Conservation (phyloP, 1,284 basidiomycete species). For the Spongiforma sp. region DNA sequence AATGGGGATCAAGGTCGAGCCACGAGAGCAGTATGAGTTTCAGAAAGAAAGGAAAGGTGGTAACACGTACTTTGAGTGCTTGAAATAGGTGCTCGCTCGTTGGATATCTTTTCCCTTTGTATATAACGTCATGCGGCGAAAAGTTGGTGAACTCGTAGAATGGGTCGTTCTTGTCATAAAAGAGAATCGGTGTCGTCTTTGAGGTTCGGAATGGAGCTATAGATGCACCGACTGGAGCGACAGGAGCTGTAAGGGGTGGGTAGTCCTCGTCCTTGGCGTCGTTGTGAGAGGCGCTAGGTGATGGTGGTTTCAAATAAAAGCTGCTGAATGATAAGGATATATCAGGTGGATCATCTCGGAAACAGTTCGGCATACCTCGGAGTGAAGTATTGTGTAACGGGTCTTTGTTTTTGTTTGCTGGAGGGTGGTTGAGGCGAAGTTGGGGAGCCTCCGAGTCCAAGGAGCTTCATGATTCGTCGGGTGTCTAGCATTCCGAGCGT, state of each 20-base stretch:
- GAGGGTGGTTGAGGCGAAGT: conserved; percentile 27
- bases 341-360: conserved; percentile 3
- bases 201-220: conserved; percentile 34
- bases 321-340: conserved; percentile 12
- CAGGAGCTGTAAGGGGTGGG: conserved; percentile 40
- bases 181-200: conserved; percentile 48
- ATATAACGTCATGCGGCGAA: conserved; percentile 60
- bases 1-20: background rate
- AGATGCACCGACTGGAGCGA: conserved; percentile 33
- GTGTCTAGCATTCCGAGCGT: conserved; percentile 39
- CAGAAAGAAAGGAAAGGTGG: background rate
- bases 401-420: conserved; percentile 26
- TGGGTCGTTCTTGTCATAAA: conserved; percentile 65
- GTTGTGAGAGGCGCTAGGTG: conserved; percentile 5
- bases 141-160: conserved; percentile 76
- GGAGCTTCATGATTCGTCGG: conserved; percentile 40
- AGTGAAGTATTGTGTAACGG: conserved; percentile 32
- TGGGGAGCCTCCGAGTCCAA: conserved; percentile 37
- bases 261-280: conserved; percentile 27
- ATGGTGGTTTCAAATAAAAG: conserved; percentile 21
- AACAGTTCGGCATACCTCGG: conserved; percentile 20
- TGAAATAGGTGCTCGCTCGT: conserved; percentile 75
- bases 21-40: background rate
- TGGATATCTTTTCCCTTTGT: conserved; percentile 62
- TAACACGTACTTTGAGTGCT: conserved; percentile 58